Evolutionary conservation across 2,329 filamentous ascomycete genomes (phyloP), one percentile per base, ranked within the genome.

Genomic region (Diplodia scrobiculata): DNA sequence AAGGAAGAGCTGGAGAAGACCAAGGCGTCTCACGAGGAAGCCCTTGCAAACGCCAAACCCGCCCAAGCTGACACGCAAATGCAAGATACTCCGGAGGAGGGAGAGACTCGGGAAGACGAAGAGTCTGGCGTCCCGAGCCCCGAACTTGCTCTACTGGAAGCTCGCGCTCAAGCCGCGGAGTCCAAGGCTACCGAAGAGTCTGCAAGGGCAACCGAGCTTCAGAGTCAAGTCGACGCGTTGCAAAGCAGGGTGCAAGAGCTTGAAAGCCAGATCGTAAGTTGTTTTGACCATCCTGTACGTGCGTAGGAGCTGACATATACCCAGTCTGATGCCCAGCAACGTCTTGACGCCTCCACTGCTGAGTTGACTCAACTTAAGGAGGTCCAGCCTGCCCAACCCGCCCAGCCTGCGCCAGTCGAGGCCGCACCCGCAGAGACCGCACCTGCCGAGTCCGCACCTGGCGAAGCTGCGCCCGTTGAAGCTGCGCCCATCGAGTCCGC

Each of bases 21-120:
- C 0, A 84, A 87, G 65, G 80, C 84, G 5, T 87, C 92, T 71
- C 82, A 90, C 52, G 89, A 92, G 65, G 81, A 86, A 68, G 85
- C 86, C 10, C 75, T 85, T 38, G 80, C 82, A 29, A 78, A 79
- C 52, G 75, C 78, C 5, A 67, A 67, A 45, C 36, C 66, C 11
- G 17, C 41, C 1, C 36, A 47, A 17, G 54, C 68, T 27, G 72
- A 75, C 62, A 70, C 72, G 36, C 68, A 67, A 53, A 75, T 73
- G 71, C 71, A 67, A 19, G 67, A 74, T 36, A 68, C 68, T 55
- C 69, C 63, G 9, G 84, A 87, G 70, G 82, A 84, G 67, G 81
- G 79, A 13, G 78, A 82, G 63, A 72, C 81, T 34, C 72, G 77
- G 32, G 80, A 80, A 67, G 70, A 67, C 25, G 70, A 55, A 25